These are phyloP conservation scores for Gracilaria domingensis DNA, from an alignment of 23 red algal species.

Conservation along the genomic window DNA sequence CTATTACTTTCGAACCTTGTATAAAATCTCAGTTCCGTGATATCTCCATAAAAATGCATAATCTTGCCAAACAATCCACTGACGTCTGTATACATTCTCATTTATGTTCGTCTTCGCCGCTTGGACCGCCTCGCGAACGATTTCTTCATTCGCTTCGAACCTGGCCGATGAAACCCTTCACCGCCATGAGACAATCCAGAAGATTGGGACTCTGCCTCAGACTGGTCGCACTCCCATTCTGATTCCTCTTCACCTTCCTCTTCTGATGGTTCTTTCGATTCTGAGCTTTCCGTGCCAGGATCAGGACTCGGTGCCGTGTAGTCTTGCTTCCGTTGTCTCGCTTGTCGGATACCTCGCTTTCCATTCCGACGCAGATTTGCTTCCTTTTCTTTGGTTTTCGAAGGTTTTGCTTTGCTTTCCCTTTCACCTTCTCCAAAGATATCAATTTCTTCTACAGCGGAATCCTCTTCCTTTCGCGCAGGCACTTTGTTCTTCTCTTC, in stretches of 20 bases:
- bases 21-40: neutral
- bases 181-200: neutral
- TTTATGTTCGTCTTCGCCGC: slow-evolving; percentile 10
- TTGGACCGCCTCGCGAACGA: slow-evolving; percentile 12
- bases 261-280: slow-evolving; percentile 22
- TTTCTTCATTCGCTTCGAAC: neutral
- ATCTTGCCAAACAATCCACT: neutral
- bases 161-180: neutral
- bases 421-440: neutral
- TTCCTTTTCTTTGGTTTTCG: neutral
- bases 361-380: neutral
- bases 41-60: neutral
- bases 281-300: neutral
- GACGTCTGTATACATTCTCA: neutral
- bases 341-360: neutral
- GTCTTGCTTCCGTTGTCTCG: slow-evolving; percentile 1
- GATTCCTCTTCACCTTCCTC: slow-evolving; percentile 30
- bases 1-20: neutral
- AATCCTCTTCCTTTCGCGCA: neutral
- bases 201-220: neutral
- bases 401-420: neutral
- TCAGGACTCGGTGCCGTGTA: neutral
- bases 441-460: slow-evolving; percentile 18
- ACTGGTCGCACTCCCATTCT: slow-evolving; percentile 12
- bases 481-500: neutral